Evolutionary conservation across 148 eudicot species (phyloP).

Genomic region (Fagopyrum tataricum): DNA sequence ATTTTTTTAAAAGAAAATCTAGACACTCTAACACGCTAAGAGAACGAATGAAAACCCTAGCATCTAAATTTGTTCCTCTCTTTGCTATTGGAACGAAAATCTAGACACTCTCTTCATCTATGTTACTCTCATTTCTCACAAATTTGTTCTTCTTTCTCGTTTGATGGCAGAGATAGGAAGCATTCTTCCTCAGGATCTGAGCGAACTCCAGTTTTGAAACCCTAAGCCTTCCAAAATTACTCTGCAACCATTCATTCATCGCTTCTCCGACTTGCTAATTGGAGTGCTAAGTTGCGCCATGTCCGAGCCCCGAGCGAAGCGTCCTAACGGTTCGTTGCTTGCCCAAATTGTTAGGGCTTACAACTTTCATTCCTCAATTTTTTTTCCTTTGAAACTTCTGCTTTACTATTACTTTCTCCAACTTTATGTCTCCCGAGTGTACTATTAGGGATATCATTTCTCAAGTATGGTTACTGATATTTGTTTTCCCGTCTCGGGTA

Average conservation of each 20-base stretch:
- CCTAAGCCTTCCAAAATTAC: neutral
- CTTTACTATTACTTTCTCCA: neutral
- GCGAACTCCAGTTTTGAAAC: slow-evolving; percentile 2
- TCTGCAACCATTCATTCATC: neutral
- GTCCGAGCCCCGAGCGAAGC: slow-evolving; percentile 47
- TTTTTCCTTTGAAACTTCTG: neutral
- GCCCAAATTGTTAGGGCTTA: slow-evolving; percentile 4
- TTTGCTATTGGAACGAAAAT: too few relatives aligned
- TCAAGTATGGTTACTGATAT: neutral
- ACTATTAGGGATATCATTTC: neutral
- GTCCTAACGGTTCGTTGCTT: slow-evolving; percentile 49
- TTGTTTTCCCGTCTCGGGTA: slow-evolving; percentile 4
- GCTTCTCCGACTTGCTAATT: neutral
- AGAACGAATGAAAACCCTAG: too few relatives aligned
- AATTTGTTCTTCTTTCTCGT: too few relatives aligned
- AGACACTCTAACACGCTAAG: too few relatives aligned
- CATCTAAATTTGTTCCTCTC: too few relatives aligned
- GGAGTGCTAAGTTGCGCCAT: slow-evolving; percentile 15
- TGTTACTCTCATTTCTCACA: too few relatives aligned
- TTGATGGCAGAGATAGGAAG: too few relatives aligned
- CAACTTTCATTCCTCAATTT: neutral
- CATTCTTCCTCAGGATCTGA: too few relatives aligned
- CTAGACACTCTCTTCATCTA: too few relatives aligned
- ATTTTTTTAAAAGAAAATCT: too few relatives aligned
- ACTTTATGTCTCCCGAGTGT: neutral